phyloP scores from a whole-genome alignment of 805 yeast genomes.

The Candida ovalis region DNA sequence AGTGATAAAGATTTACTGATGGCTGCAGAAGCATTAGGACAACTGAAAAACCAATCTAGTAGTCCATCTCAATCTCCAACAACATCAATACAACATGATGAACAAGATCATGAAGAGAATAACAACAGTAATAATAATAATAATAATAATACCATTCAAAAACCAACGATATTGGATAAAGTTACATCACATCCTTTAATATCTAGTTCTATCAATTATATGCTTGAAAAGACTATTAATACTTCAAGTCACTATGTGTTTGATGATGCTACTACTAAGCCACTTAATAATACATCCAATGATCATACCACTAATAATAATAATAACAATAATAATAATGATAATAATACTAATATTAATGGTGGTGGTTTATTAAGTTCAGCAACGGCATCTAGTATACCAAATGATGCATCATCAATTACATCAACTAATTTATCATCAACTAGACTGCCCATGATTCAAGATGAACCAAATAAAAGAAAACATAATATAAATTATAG shows the following conservation, averaged over 20 bases:
- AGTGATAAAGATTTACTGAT: slow-evolving; percentile 13
- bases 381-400: background rate
- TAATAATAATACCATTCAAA: background rate
- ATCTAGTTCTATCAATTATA: slow-evolving; percentile 33
- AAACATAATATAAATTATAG: background rate
- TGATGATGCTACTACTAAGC: background rate
- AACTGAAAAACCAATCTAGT: slow-evolving; percentile 17
- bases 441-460: background rate
- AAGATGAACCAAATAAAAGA: background rate
- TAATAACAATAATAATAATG: slow-evolving; percentile 13
- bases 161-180: slow-evolving; percentile 30
- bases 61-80: background rate
- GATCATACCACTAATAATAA: slow-evolving; percentile 7
- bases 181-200: slow-evolving; percentile 36
- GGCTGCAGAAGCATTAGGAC: slow-evolving; percentile 32
- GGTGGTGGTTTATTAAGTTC: too few relatives aligned
- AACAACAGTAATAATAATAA: background rate
- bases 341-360: too few relatives aligned
- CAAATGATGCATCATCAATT: background rate
- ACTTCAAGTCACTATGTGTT: slow-evolving; percentile 25
- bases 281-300: background rate
- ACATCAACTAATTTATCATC: slow-evolving; percentile 1
- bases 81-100: background rate
- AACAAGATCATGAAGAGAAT: background rate
- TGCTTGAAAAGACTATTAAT: slow-evolving; percentile 33